phyloP scores from a whole-genome alignment of 179 eudicot genomes.

The Pouteria campechiana region DNA sequence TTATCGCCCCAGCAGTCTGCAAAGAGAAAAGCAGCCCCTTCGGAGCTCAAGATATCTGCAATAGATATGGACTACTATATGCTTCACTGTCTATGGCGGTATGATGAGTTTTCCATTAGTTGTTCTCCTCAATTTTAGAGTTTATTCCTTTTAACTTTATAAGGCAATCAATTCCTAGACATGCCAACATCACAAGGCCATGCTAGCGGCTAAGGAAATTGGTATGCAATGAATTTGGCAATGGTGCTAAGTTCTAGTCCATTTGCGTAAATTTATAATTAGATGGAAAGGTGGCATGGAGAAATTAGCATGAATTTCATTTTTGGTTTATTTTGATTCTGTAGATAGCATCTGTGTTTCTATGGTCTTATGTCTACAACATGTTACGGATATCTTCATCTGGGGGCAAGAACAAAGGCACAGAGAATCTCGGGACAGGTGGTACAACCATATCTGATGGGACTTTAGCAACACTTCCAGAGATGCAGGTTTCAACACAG shows the following conservation, averaged over 20 bases:
- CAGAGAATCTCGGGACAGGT: constrained; percentile 9
- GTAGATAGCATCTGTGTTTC: constrained; percentile 32
- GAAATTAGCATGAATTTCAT: too few species aligned
- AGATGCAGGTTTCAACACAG: too few species aligned
- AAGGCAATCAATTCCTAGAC: too few species aligned
- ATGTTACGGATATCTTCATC: constrained; percentile 16
- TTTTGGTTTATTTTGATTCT: background rate
- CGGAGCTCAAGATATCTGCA: constrained; percentile 22
- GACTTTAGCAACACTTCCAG: too few species aligned
- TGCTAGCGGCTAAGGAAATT: too few species aligned
- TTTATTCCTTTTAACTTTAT: too few species aligned
- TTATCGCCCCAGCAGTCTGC: constrained; percentile 35
- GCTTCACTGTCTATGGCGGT: constrained; percentile 47
- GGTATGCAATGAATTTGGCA: too few species aligned
- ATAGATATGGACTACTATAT: constrained; percentile 28
- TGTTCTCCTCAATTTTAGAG: too few species aligned
- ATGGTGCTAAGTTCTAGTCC: too few species aligned
- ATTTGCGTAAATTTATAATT: too few species aligned
- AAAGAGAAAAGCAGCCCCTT: constrained; percentile 30
- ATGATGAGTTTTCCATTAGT: background rate
- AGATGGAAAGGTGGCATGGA: too few species aligned
- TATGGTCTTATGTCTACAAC: constrained; percentile 41
- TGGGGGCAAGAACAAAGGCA: constrained; percentile 12
- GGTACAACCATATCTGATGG: constrained; percentile 18
- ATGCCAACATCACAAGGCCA: too few species aligned